Evolutionary conservation across 108 stramenopile genomes (phyloP).

Genomic region (Seminavis robusta): DNA sequence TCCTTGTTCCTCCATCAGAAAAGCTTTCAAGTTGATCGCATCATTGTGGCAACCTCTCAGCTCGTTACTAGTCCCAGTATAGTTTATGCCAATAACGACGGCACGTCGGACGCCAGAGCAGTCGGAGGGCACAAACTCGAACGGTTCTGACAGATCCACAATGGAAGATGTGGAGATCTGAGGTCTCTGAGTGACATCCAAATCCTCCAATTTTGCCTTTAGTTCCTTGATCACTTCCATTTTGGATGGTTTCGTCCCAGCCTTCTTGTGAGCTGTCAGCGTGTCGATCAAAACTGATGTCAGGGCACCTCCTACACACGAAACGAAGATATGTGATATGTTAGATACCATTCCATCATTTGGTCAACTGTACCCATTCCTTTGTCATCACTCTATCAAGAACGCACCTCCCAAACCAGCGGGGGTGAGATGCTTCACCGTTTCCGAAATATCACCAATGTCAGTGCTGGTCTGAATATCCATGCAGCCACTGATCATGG

Average conservation of each 20-base stretch:
- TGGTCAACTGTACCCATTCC: too few species aligned
- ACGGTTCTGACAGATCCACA: slow-evolving; percentile 24
- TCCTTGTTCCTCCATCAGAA: slow-evolving; percentile 74
- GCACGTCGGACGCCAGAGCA: slow-evolving; percentile 59
- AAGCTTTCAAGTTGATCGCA: slow-evolving; percentile 79
- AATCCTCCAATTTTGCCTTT: slow-evolving; percentile 39
- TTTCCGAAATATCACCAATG: too few species aligned
- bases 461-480: slow-evolving; percentile 84
- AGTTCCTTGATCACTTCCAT: slow-evolving; percentile 50
- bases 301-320: slow-evolving; percentile 90
- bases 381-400: too few species aligned
- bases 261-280: slow-evolving; percentile 53
- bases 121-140: slow-evolving; percentile 32
- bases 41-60: slow-evolving; percentile 89
- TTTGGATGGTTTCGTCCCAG: slow-evolving; percentile 21
- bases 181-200: slow-evolving; percentile 67
- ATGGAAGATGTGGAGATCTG: slow-evolving; percentile 74
- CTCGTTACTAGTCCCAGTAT: slow-evolving; percentile 81
- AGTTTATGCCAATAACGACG: slow-evolving; percentile 90
- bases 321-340: too few species aligned
- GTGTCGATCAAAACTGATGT: slow-evolving; percentile 85
- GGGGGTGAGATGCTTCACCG: too few species aligned
- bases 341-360: too few species aligned
- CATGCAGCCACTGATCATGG: slow-evolving; percentile 83
- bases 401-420: too few species aligned